Base-by-base conservation (phyloP, 208 protist genomes). In the Trypanosoma lewisi region DNA sequence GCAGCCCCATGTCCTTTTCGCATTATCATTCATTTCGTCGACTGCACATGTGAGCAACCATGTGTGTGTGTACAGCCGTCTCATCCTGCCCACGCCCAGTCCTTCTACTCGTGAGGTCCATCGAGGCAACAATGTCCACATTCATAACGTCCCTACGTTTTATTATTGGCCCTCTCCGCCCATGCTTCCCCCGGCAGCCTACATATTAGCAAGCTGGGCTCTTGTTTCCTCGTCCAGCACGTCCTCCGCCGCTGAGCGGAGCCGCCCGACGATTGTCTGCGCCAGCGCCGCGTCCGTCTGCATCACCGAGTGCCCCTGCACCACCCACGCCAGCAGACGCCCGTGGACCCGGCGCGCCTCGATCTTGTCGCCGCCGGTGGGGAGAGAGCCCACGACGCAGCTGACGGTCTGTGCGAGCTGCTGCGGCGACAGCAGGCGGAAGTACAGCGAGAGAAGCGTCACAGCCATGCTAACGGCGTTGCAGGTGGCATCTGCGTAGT, bases 311-410 rank as follows among this genome's bases (percentile, higher is more conserved):
- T 85, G 60, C 14, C 75, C 47, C 41, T 77, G 63, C 25, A 60
- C 53, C 17, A 91, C 67, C 87, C 84, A 91, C 37, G 52, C 48
- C 28, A 94, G 62, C 37, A 94, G 57, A 7, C 74, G 69, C 53
- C 92, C 85, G 67, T 94, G 88, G 17, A 94, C 73, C 42, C 76
- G 73, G 37, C 59, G 50, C 1, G 88, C 82, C 70, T 94, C 85
- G 12, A 85, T 72, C 42, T 83, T 73, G 63, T 94, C 88, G 27
- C 74, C 78, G 27, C 73, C 64, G 12, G 65, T 78, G 41, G 88
- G 87, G 23, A 94, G 76, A 27, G 56, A 59, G 25, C 54, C 75
- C 21, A 77, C 67, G 37, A 94, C 68, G 16, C 52, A 51, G 31
- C 63, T 30, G 25, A 91, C 70, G 63, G 89, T 77, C 25, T 63